A percentile compares a stretch with the other conserved stretches of the same genome.
These are phyloP conservation scores for Tulasnella sp. DNA, from an alignment of 768 basidiomycete species.

Conservation along the genomic window DNA sequence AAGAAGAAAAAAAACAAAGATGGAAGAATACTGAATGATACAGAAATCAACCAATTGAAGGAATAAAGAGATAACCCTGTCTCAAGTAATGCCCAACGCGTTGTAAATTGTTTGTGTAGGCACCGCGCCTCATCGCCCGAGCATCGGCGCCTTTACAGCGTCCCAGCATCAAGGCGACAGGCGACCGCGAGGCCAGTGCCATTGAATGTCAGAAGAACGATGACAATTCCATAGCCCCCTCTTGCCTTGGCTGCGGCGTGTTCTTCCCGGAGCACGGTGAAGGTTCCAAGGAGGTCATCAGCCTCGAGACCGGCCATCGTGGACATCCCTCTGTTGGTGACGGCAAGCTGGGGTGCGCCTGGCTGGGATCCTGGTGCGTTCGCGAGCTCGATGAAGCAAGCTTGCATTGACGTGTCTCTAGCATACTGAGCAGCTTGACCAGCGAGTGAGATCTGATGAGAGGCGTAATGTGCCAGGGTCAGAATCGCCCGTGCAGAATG, in stretches of 20 bases:
- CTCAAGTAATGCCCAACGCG: conserved; percentile 15
- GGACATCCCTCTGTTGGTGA: conserved; percentile 23
- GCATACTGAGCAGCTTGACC: conserved; percentile 13
- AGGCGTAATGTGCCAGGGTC: not conserved
- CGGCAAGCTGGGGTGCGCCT: not conserved
- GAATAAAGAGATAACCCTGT: conserved; percentile 3
- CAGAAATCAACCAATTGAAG: not conserved
- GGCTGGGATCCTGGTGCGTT: not conserved
- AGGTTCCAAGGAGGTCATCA: conserved; percentile 30
- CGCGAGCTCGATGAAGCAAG: conserved; percentile 23
- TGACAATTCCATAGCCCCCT: conserved; percentile 25
- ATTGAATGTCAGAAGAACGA: conserved; percentile 24
- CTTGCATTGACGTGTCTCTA: conserved; percentile 7
- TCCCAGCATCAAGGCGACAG: conserved; percentile 23
- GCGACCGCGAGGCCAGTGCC: conserved; percentile 30
- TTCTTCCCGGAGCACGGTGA: conserved; percentile 32
- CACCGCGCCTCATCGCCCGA: not conserved
- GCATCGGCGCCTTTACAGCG: conserved; percentile 24
- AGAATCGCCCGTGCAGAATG: not conserved
- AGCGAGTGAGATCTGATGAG: conserved; percentile 10
- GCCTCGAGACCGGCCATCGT: conserved; percentile 13
- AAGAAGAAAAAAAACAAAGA: not conserved
- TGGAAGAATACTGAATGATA: not conserved
- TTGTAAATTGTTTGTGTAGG: conserved; percentile 2
- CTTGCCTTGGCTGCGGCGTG: conserved; percentile 11